These are phyloP conservation scores for Spatholobus suberectus DNA, from an alignment of 306 rosid species.

Conservation along the genomic window DNA sequence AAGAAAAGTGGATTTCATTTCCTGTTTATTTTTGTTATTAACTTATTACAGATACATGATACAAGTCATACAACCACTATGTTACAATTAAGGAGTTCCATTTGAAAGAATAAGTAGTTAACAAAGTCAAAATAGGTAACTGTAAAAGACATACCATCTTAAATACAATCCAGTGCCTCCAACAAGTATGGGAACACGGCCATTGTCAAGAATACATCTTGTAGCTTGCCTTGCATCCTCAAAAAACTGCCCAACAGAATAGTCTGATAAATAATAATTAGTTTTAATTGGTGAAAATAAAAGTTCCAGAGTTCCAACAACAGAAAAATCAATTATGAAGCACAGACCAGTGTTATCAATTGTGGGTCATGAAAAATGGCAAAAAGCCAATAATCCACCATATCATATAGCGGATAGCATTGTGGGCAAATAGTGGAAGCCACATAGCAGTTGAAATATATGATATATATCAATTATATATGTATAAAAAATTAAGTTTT, in stretches of 20 bases:
- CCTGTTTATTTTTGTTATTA: constrained; percentile 12
- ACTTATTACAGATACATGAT: constrained; percentile 21
- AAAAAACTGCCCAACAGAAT: constrained; percentile 90
- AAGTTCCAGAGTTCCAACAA: constrained; percentile 26
- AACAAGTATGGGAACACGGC: constrained; percentile 84
- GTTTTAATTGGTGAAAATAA: constrained; percentile 36
- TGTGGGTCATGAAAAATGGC: too few species aligned
- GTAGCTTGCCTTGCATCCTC: constrained; percentile 95
- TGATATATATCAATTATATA: too few species aligned
- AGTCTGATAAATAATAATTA: constrained; percentile 68
- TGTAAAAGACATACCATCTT: constrained; percentile 70
- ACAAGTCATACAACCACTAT: constrained; percentile 27
- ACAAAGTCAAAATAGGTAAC: constrained; percentile 27
- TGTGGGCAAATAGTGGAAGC: too few species aligned
- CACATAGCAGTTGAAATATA: too few species aligned
- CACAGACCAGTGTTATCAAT: too few species aligned
- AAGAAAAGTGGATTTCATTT: constrained; percentile 37
- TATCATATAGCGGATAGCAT: too few species aligned
- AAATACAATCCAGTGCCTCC: constrained; percentile 98
- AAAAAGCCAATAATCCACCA: too few species aligned
- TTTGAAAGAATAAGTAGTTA: constrained; percentile 14
- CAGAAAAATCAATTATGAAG: constrained; percentile 27
- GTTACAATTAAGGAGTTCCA: constrained; percentile 4
- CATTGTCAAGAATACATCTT: constrained; percentile 70
- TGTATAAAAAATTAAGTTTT: too few species aligned